Base-by-base conservation (phyloP, 805 yeast genomes). In the Tetrapisispora arboricola region DNA sequence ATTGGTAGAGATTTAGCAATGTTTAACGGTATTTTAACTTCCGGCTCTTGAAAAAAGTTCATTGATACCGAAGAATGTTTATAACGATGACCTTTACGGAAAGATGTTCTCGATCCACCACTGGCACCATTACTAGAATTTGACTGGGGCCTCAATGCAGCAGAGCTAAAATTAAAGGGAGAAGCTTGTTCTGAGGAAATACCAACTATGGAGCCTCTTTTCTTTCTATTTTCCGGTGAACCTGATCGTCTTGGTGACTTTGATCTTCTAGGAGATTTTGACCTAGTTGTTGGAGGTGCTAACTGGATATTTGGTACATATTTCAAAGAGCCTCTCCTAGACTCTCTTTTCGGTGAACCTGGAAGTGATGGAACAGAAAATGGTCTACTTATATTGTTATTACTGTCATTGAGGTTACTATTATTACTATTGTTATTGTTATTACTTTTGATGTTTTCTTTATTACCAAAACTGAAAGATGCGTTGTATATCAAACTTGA, bases 21-120 rank as follows among this genome's bases (percentile, higher is more conserved):
- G 15, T 87, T 84, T 48, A 80, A 72, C 1, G 87, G 82, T 4
- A 82, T 78, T 28, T 79, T 69, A 31, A 70, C 75, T 13, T 87
- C 82, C 1, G 96, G 95, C 55, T 90, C 96, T 60, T 85, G 95
- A 58, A 92, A 90, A 58, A 90, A 73, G 60, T 90, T 88, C 92
- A 90, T 83, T 5, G 95, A 86, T 6, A 90, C 95, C 8, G 96
- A 87, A 3, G 96, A 87, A 61, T 90, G 97, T 58, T 90, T 90
- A 58, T 90, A 90, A 50, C 90, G 74, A 61, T 90, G 98, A 6
- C 98, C 98, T 50, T 88, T 78, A 68, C 98, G 78, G 52, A 78
- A 84, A 0, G 83, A 78, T 1, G 86, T 75, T 53, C 67, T 56
- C n/a, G 58, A 53, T 39, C 56, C 54, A 26, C 53, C 47, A 8